Base-by-base conservation (phyloP, 2,329 filamentous ascomycete genomes). In the Simplicillium sp. region DNA sequence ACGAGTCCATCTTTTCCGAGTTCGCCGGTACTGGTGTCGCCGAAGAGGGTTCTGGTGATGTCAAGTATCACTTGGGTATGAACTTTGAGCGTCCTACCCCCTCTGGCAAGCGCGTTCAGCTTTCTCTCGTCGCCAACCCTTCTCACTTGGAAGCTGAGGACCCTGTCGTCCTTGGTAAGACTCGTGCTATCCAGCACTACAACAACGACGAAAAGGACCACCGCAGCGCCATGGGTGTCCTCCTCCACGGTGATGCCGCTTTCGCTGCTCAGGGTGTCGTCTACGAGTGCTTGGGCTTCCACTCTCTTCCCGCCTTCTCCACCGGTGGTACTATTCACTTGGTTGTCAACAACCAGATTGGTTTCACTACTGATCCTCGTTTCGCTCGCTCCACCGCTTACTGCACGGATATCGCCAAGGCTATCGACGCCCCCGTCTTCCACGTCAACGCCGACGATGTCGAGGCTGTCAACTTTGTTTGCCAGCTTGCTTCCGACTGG, bases 41-140 rank as follows among this genome's bases (percentile, higher is more conserved):
- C 41, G 84, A 86, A 52, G 92, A 98, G 68, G 92, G 92, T 45
- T 97, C 92, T 44, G 92, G 92, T 55, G 92, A 98, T 63, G 92
- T 98, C 66, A 98, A 98, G 69, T 98, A 98, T 71, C 92, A 98
- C 71, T 73, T 98, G 56, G 92, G 92, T 60, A 98, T 98, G 92
- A 98, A 98, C 74, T 98, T 98, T 53, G 92, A 98, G 72, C 87
- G 92, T 48, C 92, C 92, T 41, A 98, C 92, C 9, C 92, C 92
- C 44, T 97, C 90, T 34, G 92, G 92, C 55, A 97, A 97, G 78
- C 92, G 92, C 49, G 92, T 98, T n/a, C 92, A 98, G 71, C 80
- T 98, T 41, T 98, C 92, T 46, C 80, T 98, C 38, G 92, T 98
- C 45, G 92, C 92, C 68, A 98, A 98, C 66, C 92, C 92, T 32